phyloP scores from a whole-genome alignment of 2,329 filamentous ascomycete genomes.

The Didymella keratinophila region DNA sequence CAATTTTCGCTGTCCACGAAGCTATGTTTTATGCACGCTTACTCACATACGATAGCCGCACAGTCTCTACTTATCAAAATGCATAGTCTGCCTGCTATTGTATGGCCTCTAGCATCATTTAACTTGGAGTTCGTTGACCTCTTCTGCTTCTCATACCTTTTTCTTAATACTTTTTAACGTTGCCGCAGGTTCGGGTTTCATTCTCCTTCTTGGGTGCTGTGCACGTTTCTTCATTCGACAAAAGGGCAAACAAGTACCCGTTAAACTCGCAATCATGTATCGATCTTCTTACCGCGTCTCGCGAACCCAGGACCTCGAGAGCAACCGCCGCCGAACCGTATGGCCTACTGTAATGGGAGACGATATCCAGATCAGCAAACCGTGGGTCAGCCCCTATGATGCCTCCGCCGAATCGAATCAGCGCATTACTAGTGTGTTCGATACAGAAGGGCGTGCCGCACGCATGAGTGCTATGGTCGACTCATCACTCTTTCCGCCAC shows the following conservation, averaged over 20 bases:
- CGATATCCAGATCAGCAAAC: slow-evolving; percentile 14
- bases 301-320: slow-evolving; percentile 4
- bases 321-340: slow-evolving; percentile 8
- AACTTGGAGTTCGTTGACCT: slow-evolving; percentile 4
- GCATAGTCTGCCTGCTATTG: slow-evolving; percentile 2
- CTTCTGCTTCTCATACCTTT: neutral
- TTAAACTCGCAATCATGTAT: slow-evolving; percentile 6
- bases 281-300: slow-evolving; percentile 7
- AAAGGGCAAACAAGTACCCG: neutral
- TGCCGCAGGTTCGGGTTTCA: slow-evolving; percentile 14
- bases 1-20: slow-evolving; percentile 9
- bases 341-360: slow-evolving; percentile 10
- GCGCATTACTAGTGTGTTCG: slow-evolving; percentile 26
- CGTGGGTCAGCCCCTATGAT: slow-evolving; percentile 10
- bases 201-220: slow-evolving; percentile 13
- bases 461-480: slow-evolving; percentile 30
- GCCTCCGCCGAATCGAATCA: slow-evolving; percentile 16
- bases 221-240: neutral
- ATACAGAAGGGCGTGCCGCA: slow-evolving; percentile 30
- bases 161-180: neutral
- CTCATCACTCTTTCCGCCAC: slow-evolving; percentile 26
- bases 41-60: slow-evolving; percentile 3
- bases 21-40: slow-evolving; percentile 9
- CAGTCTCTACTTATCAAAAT: slow-evolving; percentile 5
- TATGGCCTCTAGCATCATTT: slow-evolving; percentile 3